Evolutionary conservation across 2,329 filamentous ascomycete genomes (phyloP).

Genomic region (Mollisia scopiformis): DNA sequence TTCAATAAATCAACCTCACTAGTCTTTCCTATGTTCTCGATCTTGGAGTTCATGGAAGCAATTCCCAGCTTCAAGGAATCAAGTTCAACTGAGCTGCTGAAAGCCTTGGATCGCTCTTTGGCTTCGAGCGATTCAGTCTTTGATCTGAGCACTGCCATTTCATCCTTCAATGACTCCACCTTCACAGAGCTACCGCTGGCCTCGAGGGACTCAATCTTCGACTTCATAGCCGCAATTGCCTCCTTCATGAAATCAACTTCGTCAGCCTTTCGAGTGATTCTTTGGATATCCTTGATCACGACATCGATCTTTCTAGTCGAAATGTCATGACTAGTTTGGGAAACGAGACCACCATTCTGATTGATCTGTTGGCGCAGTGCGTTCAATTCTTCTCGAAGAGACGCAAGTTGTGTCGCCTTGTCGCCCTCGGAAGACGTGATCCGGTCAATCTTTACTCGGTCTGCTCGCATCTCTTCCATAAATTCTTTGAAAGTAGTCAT

Average conservation of each 20-base stretch:
- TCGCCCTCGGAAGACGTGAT: too few species aligned
- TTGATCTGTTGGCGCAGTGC: conserved; percentile 12
- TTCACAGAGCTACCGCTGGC: too few species aligned
- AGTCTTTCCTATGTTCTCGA: conserved; percentile 18
- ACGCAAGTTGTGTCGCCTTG: conserved; percentile 1
- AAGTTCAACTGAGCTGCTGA: background rate
- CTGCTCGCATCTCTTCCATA: conserved; percentile 32
- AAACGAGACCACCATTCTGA: background rate
- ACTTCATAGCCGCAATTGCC: conserved; percentile 26
- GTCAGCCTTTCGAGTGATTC: conserved; percentile 24
- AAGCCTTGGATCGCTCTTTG: background rate
- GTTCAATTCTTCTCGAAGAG: conserved; percentile 13
- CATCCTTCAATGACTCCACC: conserved; percentile 30
- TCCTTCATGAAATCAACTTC: conserved; percentile 32
- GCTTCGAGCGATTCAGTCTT: conserved; percentile 22
- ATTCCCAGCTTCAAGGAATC: too few species aligned
- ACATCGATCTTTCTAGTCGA: conserved; percentile 19
- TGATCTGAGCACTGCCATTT: conserved; percentile 25
- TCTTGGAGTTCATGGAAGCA: too few species aligned
- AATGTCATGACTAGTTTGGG: background rate
- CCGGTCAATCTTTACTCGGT: too few species aligned
- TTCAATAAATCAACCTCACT: conserved; percentile 32
- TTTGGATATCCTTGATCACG: conserved; percentile 23
- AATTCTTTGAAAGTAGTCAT: conserved; percentile 35
- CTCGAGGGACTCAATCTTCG: conserved; percentile 20